Evolutionary conservation across 805 yeast species (phyloP), one percentile per base, ranked within the genome.

Genomic region (Kuraishia hungarica): DNA sequence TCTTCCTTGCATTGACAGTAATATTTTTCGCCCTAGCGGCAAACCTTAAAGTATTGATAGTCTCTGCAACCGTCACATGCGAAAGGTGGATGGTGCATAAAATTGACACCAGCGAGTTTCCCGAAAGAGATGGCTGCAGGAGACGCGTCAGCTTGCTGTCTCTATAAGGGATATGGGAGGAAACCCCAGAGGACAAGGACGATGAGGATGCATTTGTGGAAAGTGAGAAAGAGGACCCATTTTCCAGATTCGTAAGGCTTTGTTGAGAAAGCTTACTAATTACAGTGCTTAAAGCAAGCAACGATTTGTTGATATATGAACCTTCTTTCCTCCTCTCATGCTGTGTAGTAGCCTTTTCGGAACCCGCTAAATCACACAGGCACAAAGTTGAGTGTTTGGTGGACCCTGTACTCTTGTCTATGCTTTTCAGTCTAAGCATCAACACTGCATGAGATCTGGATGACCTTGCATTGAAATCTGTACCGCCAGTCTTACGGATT

Each of bases 291-390:
- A 93, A 77, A 0, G 98, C 96, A 53, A 93, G 74, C 48, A 93
- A 76, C 0, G 97, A 92, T 67, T 91, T 91, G 73, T 93, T 93
- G 66, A 93, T 93, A 65, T 77, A 94, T 0, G 97, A 81, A 22
- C 98, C 99, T 72, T 93, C 99, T 68, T 91, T 89, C 55, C 97
- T 75, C 62, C 98, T 78, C 64, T 89, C 97, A 1, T 75, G 69
- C 62, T 86, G 84, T 0, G 88, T 76, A 2, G 86, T 82, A 0
- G 96, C 96, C 53, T 87, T 79, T 70, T 93, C 99, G n/a, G 96
- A 87, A 28, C 99, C 99, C 0, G 99, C 99, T 64, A 93, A 78
- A 71, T 93, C 99, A 73, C 98, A 93, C 55, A 93, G 75, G 39
- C 93, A 89, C 35, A 93, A 79, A 0, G 90, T 83, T 39, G 91